phyloP scores from a whole-genome alignment of 441 rosid species.

The Cnidoscolus chayamansa region DNA sequence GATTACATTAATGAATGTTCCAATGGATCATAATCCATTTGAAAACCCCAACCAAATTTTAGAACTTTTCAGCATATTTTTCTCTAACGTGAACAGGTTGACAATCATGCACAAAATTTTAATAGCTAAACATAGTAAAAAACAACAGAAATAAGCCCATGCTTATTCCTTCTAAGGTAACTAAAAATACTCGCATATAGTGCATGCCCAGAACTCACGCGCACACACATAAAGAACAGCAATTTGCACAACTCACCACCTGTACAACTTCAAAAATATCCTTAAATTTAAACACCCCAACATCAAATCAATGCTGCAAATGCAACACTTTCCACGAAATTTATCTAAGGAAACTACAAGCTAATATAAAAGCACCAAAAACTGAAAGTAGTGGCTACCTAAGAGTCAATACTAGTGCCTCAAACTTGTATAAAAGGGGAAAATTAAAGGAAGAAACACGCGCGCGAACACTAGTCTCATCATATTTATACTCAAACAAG shows the following conservation, averaged over 20 bases:
- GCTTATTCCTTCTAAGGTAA: neutral
- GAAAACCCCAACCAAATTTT: neutral
- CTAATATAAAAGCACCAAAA: neutral
- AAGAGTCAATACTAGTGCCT: neutral
- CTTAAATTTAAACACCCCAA: too few relatives aligned
- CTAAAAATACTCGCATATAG: too few relatives aligned
- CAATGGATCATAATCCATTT: neutral
- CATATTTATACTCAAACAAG: neutral
- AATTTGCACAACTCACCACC: neutral
- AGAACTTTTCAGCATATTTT: neutral
- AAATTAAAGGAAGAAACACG: neutral
- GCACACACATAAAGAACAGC: too few relatives aligned
- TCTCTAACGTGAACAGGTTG: neutral
- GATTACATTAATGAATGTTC: neutral
- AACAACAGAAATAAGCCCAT: neutral
- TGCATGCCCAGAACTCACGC: too few relatives aligned
- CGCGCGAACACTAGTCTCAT: neutral
- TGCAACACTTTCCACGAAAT: neutral
- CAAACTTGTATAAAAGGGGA: neutral
- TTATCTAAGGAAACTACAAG: neutral
- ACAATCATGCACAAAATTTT: neutral
- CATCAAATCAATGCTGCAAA: neutral
- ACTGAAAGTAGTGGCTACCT: neutral
- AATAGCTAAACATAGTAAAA: neutral
- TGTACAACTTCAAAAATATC: neutral